These are phyloP conservation scores for Neurospora sp. DNA, from an alignment of 495 filamentous ascomycete genomes.

Conservation along the genomic window DNA sequence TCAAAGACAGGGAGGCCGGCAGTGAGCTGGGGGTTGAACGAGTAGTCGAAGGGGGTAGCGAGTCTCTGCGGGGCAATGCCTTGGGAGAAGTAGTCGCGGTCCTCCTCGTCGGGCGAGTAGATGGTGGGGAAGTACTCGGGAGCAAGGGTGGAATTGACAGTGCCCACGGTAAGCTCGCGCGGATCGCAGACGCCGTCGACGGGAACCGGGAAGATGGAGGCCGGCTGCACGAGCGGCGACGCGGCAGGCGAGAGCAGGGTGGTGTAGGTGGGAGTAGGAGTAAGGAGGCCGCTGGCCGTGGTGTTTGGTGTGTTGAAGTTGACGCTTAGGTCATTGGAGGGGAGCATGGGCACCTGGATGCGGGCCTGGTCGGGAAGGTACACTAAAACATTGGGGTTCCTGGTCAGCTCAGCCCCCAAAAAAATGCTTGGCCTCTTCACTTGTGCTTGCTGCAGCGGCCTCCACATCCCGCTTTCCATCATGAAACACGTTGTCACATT, in stretches of 20 bases:
- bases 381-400: slow-evolving; percentile 43
- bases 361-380: slow-evolving; percentile 59
- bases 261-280: slow-evolving; percentile 25
- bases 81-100: slow-evolving; percentile 41
- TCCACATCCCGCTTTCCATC: background rate
- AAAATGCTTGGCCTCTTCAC: slow-evolving; percentile 6
- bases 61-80: background rate
- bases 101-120: slow-evolving; percentile 63
- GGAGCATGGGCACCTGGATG: slow-evolving; percentile 21
- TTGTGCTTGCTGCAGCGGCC: background rate
- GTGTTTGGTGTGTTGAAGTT: slow-evolving; percentile 23
- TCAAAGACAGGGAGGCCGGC: slow-evolving; percentile 68
- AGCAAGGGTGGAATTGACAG: slow-evolving; percentile 42
- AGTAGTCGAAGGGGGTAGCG: slow-evolving; percentile 26
- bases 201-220: background rate
- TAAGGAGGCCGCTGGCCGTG: slow-evolving; percentile 62
- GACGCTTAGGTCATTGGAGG: slow-evolving; percentile 40
- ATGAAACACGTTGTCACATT: background rate
- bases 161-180: slow-evolving; percentile 75
- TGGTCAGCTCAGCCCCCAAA: slow-evolving; percentile 24
- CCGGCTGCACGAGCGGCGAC: slow-evolving; percentile 35
- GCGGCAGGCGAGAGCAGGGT: slow-evolving; percentile 83
- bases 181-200: slow-evolving; percentile 89
- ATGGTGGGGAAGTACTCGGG: slow-evolving; percentile 53
- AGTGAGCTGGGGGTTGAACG: slow-evolving; percentile 41